Evolutionary conservation across 371 early-diverging fungal genomes (phyloP).

Genomic region (Haplosporangium sp.): DNA sequence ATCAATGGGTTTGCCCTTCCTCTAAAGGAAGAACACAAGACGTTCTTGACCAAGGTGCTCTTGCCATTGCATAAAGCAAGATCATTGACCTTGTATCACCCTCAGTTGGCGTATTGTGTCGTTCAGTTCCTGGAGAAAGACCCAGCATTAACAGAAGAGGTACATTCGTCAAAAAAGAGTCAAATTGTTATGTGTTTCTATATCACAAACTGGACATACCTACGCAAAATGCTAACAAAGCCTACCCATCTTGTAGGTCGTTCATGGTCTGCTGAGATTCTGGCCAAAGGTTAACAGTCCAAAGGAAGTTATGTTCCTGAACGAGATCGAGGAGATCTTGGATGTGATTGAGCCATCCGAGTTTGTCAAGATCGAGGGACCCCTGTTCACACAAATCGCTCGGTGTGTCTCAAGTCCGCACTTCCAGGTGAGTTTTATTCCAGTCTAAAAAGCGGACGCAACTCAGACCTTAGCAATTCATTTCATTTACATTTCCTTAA

Average conservation of each 20-base stretch:
- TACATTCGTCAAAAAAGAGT: slow-evolving; percentile 30
- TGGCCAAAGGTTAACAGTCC: slow-evolving; percentile 99
- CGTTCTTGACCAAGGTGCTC: slow-evolving; percentile 89
- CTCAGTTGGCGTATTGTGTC: slow-evolving; percentile 96
- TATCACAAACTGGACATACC: too few species aligned
- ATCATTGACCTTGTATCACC: slow-evolving; percentile 90
- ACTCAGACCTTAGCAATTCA: neutral
- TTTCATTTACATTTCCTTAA: neutral
- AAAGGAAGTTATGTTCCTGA: slow-evolving; percentile 98
- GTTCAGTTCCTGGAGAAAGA: slow-evolving; percentile 98
- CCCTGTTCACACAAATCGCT: slow-evolving; percentile 91
- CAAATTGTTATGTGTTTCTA: too few species aligned
- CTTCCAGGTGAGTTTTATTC: slow-evolving; percentile 80
- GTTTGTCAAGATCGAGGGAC: slow-evolving; percentile 87
- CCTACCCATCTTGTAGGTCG: slow-evolving; percentile 65
- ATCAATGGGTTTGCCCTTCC: slow-evolving; percentile 99
- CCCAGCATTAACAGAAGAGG: slow-evolving; percentile 87
- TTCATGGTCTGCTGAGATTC: slow-evolving; percentile 86
- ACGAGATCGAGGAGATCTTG: slow-evolving; percentile 96
- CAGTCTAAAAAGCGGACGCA: too few species aligned
- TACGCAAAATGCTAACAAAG: neutral
- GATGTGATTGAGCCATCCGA: slow-evolving; percentile 91
- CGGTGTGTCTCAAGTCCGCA: slow-evolving; percentile 94
- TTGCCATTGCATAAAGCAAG: slow-evolving; percentile 96
- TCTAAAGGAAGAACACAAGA: slow-evolving; percentile 97